Evolutionary conservation across 306 rosid genomes (phyloP), one percentile per base, ranked within the genome.

Genomic region (Leucaena leucocephala): DNA sequence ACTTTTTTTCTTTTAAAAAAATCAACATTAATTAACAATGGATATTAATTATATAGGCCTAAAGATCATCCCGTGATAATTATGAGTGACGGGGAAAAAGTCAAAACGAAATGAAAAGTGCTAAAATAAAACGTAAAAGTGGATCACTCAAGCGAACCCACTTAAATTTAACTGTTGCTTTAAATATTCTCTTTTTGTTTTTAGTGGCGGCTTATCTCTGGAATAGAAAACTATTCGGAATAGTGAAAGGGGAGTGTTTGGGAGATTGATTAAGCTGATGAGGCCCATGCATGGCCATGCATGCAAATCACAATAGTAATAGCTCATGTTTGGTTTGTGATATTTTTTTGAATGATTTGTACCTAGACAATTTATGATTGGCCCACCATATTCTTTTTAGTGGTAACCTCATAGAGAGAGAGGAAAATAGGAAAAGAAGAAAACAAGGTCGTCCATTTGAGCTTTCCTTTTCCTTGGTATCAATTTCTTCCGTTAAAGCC

Each of bases 311-410:
- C 52, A 68, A 48, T 0, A 46, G 27, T 48, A 61, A 70, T 15
- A 3, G n/a, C 22, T 44, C 73, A 21, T 11, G 9, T 68, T 68
- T 68, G 54, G 11, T 3, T 42, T 19, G n/a, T 43, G 73, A 68
- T 68, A 68, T 52, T 68, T 64, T 68, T 68, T 36, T 68, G 39
- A 55, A 79, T 62, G 42, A 57, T 35, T 38, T 16, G 50, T 43
- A 43, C 44, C 50, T 17, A 57, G 33, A 65, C 12, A 36, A 62
- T 9, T 36, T 66, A 49, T 39, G 6, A 59, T 61, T 61, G 81
- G 80, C 34, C 83, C 83, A 50, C 86, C 45, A 62, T 22, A 62
- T 62, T 22, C 38, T 14, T 72, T 59, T 75, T 35, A 39, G 74
- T 79, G 66, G 77, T 61, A 83, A 71, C 21, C 58, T 2, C 14